Base-by-base conservation (phyloP, 2,329 filamentous ascomycete genomes). In the Geoglossum cookeanum region DNA sequence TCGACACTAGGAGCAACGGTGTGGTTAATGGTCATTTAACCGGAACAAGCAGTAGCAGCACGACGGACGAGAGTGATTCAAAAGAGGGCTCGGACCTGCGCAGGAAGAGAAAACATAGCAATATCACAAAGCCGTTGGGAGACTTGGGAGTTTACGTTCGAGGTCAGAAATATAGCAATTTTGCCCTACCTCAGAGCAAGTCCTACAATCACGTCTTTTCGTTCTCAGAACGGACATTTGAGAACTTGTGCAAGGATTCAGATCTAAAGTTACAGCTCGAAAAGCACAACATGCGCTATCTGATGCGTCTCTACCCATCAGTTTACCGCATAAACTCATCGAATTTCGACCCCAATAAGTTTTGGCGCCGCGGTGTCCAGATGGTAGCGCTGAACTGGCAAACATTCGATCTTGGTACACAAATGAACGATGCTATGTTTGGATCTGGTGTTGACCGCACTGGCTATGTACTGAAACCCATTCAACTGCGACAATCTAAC, bases 341-440 rank as follows among this genome's bases (percentile, higher is more conserved):
- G 63, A 98, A 98, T 71, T 97, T 96, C 65, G 89, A 96, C 65
- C 92, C 92, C 0, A 78, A 95, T 61, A 83, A 84, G 60, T 94
- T 92, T 67, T 98, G 92, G 92, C 83, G 91, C 55, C 83, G 88
- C 48, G 92, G 92, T 35, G 92, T 96, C 17, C 92, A 98, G 70
- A 97, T 98, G 91, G 89, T 86, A 13, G 92, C 92, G 0, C 76
- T 97, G 61, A 98, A 98, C 71, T 97, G 92, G 91, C 92, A 98
- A 71, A 97, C 90, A 0, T 96, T 94, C 65, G 92, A 97, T 66
- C 77, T 94, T 17, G 88, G 90, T 51, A 92, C 96, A 79, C 91
- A 97, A 67, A 78, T 97, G 68, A 97, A 97, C 68, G 86, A 92
- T 63, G 92, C 92, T 65, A 97, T 98, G 92, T 98, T 96, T 67